These are phyloP conservation scores for Endoconidiophora polonica DNA, from an alignment of 2,329 filamentous ascomycete species.

Conservation along the genomic window DNA sequence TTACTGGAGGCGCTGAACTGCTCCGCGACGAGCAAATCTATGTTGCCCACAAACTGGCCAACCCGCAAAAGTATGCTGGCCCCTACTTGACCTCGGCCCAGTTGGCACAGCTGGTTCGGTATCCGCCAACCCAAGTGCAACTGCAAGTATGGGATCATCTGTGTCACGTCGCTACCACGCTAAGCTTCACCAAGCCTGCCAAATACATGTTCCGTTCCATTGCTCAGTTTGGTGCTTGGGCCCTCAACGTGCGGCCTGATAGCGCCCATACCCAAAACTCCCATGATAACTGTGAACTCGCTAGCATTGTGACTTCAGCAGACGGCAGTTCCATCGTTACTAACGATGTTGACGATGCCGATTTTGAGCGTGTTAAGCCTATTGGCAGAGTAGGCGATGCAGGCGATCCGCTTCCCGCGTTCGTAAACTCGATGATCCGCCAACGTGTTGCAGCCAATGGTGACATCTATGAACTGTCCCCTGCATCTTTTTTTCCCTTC, in stretches of 20 bases:
- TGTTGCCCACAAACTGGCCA: conserved; percentile 81
- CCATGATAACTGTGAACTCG: conserved; percentile 14
- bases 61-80: conserved; percentile 59
- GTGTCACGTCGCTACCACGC: conserved; percentile 78
- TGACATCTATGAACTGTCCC: conserved; percentile 49
- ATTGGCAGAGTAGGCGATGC: conserved; percentile 50
- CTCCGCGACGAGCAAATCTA: conserved; percentile 92
- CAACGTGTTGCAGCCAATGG: conserved; percentile 72
- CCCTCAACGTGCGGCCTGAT: conserved; percentile 64
- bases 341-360: conserved; percentile 15
- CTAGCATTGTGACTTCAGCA: conserved; percentile 15
- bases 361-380: conserved; percentile 17
- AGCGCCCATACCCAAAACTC: conserved; percentile 43
- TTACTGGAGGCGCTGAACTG: conserved; percentile 76
- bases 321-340: conserved; percentile 14
- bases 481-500: conserved; percentile 45
- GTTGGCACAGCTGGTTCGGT: conserved; percentile 42
- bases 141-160: conserved; percentile 93
- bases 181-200: conserved; percentile 91
- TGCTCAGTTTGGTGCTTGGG: conserved; percentile 88
- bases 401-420: conserved; percentile 65
- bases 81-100: conserved; percentile 46
- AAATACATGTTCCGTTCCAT: conserved; percentile 92
- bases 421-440: conserved; percentile 78
- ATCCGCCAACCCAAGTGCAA: conserved; percentile 76